Evolutionary conservation across 352 stramenopile genomes (phyloP), one percentile per base, ranked within the genome.

Genomic region (Globisporangium lucens): DNA sequence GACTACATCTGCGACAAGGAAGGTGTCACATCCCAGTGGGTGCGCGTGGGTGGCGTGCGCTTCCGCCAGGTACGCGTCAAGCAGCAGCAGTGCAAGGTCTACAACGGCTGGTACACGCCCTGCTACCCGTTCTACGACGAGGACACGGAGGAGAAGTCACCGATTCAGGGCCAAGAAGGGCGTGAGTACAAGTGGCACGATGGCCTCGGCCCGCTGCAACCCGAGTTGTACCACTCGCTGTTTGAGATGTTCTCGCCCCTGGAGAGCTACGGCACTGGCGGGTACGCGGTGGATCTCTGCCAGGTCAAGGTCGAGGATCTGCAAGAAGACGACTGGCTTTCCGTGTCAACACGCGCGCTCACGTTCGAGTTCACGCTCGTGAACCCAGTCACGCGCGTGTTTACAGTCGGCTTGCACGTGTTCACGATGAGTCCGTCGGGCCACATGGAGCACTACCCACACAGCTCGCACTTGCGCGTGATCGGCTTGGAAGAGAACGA

Each of bases 331-430:
- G 71, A 82, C 15, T 96, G 84, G 75, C 75, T 97, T 24, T 89
- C 87, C 0, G 75, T 91, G 27, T 72, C 88, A 7, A 96, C 89
- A 29, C 87, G 89, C n/a, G 86, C 89, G 30, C 80, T 90, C 10
- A 84, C 88, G 43, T 78, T 97, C 63, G 85, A 94, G 65, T 97
- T 97, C 56, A 91, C 87, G 61, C 73, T 97, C 38, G 74, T 96
- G 56, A 97, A 97, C 59, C 89, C 89, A 0, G 75, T 94, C 41
- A 96, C 89, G n/a, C 82, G 87, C n/a, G 83, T 97, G 3, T 93
- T 97, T 61, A 96, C 89, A 13, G 83, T 95, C 64, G 87, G 86
- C 41, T 89, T 84, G 73, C 89, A 96, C 66, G 86, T 94, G 4
- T 91, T 96, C 68, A 88, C 77, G 53, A 82, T 94, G 51, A 80